These are phyloP conservation scores for Penicillium turbatum DNA, from an alignment of 495 filamentous ascomycete species.

Conservation along the genomic window DNA sequence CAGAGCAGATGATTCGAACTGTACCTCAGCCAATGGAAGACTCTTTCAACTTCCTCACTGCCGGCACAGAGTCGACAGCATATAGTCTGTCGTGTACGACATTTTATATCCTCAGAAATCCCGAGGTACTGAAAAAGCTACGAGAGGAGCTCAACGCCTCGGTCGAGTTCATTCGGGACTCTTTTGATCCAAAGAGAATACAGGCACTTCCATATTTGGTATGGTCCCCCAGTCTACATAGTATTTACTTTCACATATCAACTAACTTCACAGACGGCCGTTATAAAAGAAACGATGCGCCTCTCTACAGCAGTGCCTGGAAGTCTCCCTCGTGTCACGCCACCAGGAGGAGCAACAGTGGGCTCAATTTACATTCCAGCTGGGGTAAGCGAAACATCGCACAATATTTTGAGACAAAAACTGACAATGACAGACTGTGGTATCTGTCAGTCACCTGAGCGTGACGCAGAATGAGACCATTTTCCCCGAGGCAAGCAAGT, in stretches of 20 bases:
- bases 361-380: no score
- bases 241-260: no score
- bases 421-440: no score
- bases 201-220: not conserved
- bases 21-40: not conserved
- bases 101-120: not conserved
- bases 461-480: no score
- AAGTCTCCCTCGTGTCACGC: not conserved
- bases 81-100: not conserved
- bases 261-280: not conserved
- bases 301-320: not conserved
- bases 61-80: not conserved
- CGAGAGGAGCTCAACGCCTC: not conserved
- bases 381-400: no score
- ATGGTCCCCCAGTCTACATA: no score
- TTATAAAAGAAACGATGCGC: not conserved
- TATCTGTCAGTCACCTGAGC: no score
- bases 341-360: not conserved
- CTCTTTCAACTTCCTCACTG: not conserved
- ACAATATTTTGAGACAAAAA: no score
- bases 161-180: not conserved
- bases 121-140: not conserved
- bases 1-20: not conserved
- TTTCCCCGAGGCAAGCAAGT: no score
- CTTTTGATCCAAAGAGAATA: not conserved